phyloP scores from a whole-genome alignment of 2,329 filamentous ascomycete genomes.

The Monilinia vaccinii-corymbosi region DNA sequence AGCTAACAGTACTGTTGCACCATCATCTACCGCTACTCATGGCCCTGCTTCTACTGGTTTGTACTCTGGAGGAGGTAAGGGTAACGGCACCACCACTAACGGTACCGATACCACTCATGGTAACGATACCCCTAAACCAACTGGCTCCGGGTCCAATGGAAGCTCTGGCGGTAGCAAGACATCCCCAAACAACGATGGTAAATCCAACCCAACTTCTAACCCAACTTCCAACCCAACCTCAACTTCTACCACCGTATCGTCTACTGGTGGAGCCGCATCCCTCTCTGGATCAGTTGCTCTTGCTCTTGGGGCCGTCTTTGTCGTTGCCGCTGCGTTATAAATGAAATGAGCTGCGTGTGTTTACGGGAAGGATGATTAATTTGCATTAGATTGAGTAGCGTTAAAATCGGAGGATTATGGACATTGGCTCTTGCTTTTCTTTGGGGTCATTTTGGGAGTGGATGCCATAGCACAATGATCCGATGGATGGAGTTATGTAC shows the following conservation, averaged over 20 bases:
- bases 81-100: conserved; percentile 8
- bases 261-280: conserved; percentile 11
- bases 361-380: neutral
- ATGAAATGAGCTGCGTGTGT: neutral
- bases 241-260: conserved; percentile 2
- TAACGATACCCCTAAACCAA: too few species aligned
- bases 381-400: neutral
- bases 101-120: too few species aligned
- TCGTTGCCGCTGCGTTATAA: conserved; percentile 7
- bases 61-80: conserved; percentile 13
- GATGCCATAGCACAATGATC: neutral
- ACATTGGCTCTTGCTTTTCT: neutral
- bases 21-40: conserved; percentile 11
- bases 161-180: conserved; percentile 2
- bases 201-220: too few species aligned
- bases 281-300: conserved; percentile 9
- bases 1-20: conserved; percentile 9
- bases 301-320: conserved; percentile 6
- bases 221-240: neutral
- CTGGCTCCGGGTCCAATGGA: conserved; percentile 1
- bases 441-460: neutral
- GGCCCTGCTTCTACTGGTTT: conserved; percentile 13
- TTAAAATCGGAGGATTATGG: neutral
- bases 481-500: conserved; percentile 2
- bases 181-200: too few species aligned